Evolutionary conservation across 2,329 filamentous ascomycete species (phyloP).

Genomic region (Zalaria sp.): DNA sequence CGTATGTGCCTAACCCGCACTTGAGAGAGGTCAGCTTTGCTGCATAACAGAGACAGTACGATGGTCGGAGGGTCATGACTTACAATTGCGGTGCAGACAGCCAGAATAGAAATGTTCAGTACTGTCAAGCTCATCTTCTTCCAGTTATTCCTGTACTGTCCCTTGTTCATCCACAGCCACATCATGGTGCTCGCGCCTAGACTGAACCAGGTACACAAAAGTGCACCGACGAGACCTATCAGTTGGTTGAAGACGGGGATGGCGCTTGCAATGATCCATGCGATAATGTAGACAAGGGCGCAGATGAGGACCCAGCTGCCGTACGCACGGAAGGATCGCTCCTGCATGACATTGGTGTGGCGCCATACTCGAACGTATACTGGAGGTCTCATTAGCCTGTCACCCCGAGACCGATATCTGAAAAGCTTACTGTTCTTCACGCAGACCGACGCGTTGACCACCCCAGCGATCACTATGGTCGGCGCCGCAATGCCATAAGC

Average conservation of each 20-base stretch:
- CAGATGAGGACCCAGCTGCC: slow-evolving; percentile 46
- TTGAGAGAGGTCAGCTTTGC: not conserved
- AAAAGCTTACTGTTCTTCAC: slow-evolving; percentile 36
- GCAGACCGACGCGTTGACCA: slow-evolving; percentile 55
- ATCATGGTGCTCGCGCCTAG: slow-evolving; percentile 6
- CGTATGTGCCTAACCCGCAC: not conserved
- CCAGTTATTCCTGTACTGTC: slow-evolving; percentile 24
- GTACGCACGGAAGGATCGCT: slow-evolving; percentile 24
- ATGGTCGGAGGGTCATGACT: not conserved
- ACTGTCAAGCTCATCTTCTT: slow-evolving; percentile 27
- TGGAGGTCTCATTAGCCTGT: too few relatives aligned
- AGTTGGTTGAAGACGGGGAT: slow-evolving; percentile 57
- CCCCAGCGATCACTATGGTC: slow-evolving; percentile 57
- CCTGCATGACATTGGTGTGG: slow-evolving; percentile 33
- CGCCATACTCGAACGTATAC: slow-evolving; percentile 49
- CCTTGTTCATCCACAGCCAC: slow-evolving; percentile 18
- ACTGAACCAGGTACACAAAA: slow-evolving; percentile 56
- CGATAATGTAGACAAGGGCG: slow-evolving; percentile 41
- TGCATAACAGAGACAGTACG: not conserved
- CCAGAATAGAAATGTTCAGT: slow-evolving; percentile 27
- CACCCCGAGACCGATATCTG: too few relatives aligned
- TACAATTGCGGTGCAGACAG: not conserved
- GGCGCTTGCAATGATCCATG: slow-evolving; percentile 54
- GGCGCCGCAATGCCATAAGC: slow-evolving; percentile 58
- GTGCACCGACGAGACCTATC: slow-evolving; percentile 44